Evolutionary conservation across 2,329 filamentous ascomycete genomes (phyloP).

Genomic region (Colletotrichum sp.): DNA sequence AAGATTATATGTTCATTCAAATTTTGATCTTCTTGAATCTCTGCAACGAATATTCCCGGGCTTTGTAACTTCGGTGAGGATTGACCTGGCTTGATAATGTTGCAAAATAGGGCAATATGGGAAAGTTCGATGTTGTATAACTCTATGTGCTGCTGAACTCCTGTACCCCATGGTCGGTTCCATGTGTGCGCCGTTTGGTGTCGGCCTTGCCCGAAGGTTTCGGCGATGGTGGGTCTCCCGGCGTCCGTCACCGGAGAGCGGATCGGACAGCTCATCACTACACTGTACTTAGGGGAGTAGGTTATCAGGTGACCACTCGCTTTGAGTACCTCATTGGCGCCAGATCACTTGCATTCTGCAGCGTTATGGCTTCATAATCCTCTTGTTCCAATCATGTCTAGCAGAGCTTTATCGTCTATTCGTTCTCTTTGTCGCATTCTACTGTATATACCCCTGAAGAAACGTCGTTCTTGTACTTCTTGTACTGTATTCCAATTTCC

Average conservation of each 20-base stretch:
- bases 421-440: not conserved
- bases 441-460: not conserved
- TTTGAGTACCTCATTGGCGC: not conserved
- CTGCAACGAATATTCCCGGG: rapidly evolving
- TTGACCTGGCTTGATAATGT: too few species aligned
- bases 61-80: rapidly evolving
- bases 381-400: not conserved
- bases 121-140: too few species aligned
- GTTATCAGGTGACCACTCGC: too few species aligned
- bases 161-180: rapidly evolving
- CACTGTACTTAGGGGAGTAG: not conserved
- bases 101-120: too few species aligned
- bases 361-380: not conserved
- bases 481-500: not conserved
- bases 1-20: too few species aligned
- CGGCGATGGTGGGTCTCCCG: not conserved
- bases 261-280: not conserved
- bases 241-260: not conserved
- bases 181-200: not conserved
- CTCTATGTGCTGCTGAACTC: not conserved
- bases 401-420: not conserved
- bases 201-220: not conserved
- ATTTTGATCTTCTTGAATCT: too few species aligned
- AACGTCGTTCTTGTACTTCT: not conserved
- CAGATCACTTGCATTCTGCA: not conserved